Evolutionary conservation across 2,329 filamentous ascomycete genomes (phyloP).

Genomic region (Exophiala sp.): DNA sequence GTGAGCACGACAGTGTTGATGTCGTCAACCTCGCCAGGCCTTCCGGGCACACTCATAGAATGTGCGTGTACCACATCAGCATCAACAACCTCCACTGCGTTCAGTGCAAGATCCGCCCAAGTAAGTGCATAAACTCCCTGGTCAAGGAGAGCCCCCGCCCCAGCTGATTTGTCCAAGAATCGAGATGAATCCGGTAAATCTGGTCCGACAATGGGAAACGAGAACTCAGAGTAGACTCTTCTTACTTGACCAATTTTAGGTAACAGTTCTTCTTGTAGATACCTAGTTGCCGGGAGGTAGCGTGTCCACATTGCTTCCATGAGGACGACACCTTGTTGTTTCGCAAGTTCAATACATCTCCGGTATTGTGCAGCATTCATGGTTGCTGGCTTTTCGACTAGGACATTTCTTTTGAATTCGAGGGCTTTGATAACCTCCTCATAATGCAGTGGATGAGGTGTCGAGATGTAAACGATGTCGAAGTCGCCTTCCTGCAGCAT

Average conservation of each 20-base stretch:
- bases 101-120: constrained; percentile 57
- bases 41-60: constrained; percentile 23
- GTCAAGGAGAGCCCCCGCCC: constrained; percentile 77
- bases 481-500: constrained; percentile 31
- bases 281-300: constrained; percentile 30
- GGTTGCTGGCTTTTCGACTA: constrained; percentile 32
- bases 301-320: constrained; percentile 34
- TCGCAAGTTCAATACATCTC: constrained; percentile 12
- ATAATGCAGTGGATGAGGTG: constrained; percentile 32
- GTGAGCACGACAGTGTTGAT: constrained; percentile 30
- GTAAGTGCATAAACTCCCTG: constrained; percentile 83
- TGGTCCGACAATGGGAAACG: constrained; percentile 29
- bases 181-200: constrained; percentile 49
- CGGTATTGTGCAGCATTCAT: constrained; percentile 29
- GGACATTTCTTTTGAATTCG: constrained; percentile 27
- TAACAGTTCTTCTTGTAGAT: constrained; percentile 52
- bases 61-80: constrained; percentile 27
- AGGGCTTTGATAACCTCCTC: constrained; percentile 27
- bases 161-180: constrained; percentile 78
- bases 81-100: constrained; percentile 46
- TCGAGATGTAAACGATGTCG: constrained; percentile 33
- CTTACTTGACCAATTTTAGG: constrained; percentile 58
- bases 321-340: constrained; percentile 26
- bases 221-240: constrained; percentile 36
- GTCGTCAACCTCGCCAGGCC: constrained; percentile 29